Evolutionary conservation across 495 filamentous ascomycete species (phyloP).

Genomic region (Tuber magnatum): DNA sequence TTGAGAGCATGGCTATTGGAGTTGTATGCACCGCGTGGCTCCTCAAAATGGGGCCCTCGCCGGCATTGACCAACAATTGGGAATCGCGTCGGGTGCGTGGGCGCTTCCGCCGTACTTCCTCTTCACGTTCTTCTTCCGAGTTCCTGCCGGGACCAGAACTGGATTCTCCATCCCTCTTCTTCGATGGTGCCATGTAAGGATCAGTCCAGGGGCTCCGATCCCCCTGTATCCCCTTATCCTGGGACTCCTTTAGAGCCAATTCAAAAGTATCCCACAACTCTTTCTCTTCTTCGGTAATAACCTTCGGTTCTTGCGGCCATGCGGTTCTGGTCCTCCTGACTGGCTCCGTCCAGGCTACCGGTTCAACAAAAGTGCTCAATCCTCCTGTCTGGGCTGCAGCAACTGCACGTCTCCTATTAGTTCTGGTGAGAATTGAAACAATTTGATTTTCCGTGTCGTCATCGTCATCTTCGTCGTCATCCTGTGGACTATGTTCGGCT

Average conservation of each 20-base stretch:
- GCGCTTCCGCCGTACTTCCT: conserved; percentile 34
- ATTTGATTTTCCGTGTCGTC: conserved; percentile 6
- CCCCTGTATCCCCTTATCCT: background rate
- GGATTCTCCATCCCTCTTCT: conserved; percentile 28
- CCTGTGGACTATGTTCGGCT: background rate
- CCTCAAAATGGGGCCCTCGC: background rate
- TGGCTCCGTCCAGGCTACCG: conserved; percentile 28
- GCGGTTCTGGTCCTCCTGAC: conserved; percentile 35
- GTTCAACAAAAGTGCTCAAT: conserved; percentile 32
- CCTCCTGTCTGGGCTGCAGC: conserved; percentile 34
- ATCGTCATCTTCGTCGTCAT: conserved; percentile 7
- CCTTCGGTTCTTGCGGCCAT: conserved; percentile 26
- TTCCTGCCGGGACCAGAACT: conserved; percentile 1
- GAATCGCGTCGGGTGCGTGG: conserved; percentile 38
- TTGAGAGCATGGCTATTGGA: background rate
- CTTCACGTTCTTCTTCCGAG: conserved; percentile 9
- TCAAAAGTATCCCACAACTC: conserved; percentile 40
- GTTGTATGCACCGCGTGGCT: background rate
- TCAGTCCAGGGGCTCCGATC: background rate
- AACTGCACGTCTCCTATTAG: conserved; percentile 25
- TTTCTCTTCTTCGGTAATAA: conserved; percentile 35
- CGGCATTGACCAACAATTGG: conserved; percentile 19
- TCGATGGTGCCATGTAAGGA: conserved; percentile 1
- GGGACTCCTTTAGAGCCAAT: conserved; percentile 24
- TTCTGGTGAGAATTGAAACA: conserved; percentile 4